phyloP scores from a whole-genome alignment of 352 stramenopile genomes.

The Phytophthora ramorum region DNA sequence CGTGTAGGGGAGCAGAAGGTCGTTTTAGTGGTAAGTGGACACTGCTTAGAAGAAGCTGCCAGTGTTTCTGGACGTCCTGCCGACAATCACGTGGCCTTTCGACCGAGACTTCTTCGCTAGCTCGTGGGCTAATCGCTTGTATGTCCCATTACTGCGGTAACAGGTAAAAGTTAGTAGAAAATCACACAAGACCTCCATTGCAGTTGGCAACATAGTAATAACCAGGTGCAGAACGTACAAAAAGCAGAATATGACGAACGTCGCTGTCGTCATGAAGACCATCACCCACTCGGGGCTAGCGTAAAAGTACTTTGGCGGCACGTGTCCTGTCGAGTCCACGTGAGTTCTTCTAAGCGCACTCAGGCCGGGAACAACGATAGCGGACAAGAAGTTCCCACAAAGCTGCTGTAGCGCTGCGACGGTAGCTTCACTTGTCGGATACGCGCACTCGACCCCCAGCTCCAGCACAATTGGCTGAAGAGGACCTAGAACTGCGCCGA shows the following conservation, averaged over 20 bases:
- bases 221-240: too few species aligned
- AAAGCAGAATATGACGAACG: slow-evolving; percentile 60
- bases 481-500: slow-evolving; percentile 68
- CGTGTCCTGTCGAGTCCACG: slow-evolving; percentile 51
- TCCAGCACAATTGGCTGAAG: slow-evolving; percentile 77
- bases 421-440: slow-evolving; percentile 77
- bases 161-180: background rate
- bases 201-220: background rate
- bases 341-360: slow-evolving; percentile 52
- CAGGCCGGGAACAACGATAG: slow-evolving; percentile 60
- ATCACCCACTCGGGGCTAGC: slow-evolving; percentile 66
- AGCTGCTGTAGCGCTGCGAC: slow-evolving; percentile 81
- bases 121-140: slow-evolving; percentile 62
- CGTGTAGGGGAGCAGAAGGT: background rate
- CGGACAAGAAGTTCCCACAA: slow-evolving; percentile 80
- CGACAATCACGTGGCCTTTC: slow-evolving; percentile 17
- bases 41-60: slow-evolving; percentile 26
- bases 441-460: slow-evolving; percentile 75
- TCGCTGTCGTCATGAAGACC: slow-evolving; percentile 48
- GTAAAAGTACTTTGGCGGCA: slow-evolving; percentile 58
- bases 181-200: background rate
- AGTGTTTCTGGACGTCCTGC: slow-evolving; percentile 13
- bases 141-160: slow-evolving; percentile 53
- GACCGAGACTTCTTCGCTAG: slow-evolving; percentile 7
- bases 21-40: background rate